A percentile compares a stretch with the other conserved stretches of the same genome.
These are phyloP conservation scores for Pseudogymnoascus sp. DNA, from an alignment of 2,329 filamentous ascomycete genomes.

Conservation along the genomic window DNA sequence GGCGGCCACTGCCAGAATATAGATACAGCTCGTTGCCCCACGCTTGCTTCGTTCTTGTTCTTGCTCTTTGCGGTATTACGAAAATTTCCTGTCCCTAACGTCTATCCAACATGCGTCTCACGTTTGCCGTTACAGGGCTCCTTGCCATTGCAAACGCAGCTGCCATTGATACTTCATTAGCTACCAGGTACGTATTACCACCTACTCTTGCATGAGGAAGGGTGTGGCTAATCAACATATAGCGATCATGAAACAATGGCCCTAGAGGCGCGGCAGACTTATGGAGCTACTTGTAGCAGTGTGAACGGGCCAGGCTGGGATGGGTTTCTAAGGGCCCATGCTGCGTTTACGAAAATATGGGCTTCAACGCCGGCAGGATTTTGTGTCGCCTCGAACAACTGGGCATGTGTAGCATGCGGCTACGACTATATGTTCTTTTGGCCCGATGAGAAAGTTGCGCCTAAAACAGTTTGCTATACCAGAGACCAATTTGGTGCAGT, in stretches of 20 bases:
- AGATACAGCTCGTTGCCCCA: background rate
- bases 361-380: background rate
- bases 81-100: background rate
- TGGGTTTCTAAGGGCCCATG: background rate
- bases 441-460: background rate
- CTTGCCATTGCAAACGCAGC: background rate
- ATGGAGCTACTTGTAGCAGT: background rate
- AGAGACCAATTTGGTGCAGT: background rate
- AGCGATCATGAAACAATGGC: background rate
- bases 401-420: background rate
- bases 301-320: background rate
- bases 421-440: background rate
- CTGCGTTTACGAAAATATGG: background rate
- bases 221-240: background rate
- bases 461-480: background rate
- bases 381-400: background rate
- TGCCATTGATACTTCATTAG: background rate
- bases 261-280: background rate
- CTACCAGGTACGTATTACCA: background rate
- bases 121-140: background rate
- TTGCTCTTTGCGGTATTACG: background rate
- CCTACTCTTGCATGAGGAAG: background rate
- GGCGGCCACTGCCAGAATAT: background rate
- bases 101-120: background rate
- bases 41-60: background rate